Conservation (phyloP, 23 red algal genomes). For the Agarophyton chilense region DNA sequence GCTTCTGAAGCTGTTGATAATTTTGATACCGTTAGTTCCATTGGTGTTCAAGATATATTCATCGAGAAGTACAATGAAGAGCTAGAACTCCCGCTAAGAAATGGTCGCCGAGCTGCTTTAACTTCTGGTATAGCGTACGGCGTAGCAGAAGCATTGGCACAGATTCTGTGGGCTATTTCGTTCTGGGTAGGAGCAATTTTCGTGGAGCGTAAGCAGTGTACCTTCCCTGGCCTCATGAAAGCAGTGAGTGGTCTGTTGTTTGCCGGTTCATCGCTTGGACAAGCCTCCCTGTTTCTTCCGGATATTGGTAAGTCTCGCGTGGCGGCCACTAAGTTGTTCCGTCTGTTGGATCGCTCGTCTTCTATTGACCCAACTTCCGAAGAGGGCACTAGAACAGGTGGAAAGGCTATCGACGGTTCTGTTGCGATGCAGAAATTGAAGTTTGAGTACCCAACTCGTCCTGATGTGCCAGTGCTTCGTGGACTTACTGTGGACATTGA, state of each 20-base stretch:
- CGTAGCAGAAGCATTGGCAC: slow-evolving; percentile 62
- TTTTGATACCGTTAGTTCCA: slow-evolving; percentile 77
- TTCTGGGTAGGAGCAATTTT: slow-evolving; percentile 80
- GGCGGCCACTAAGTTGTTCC: slow-evolving; percentile 87
- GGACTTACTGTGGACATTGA: slow-evolving; percentile 69
- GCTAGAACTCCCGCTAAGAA: slow-evolving; percentile 49
- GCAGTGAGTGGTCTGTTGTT: slow-evolving; percentile 68
- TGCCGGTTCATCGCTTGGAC: slow-evolving; percentile 59
- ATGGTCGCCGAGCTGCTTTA: slow-evolving; percentile 52
- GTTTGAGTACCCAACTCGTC: slow-evolving; percentile 91
- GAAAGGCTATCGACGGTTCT: slow-evolving; percentile 53
- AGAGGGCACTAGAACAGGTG: slow-evolving; percentile 5
- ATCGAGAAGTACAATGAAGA: slow-evolving; percentile 69
- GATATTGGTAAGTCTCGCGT: slow-evolving; percentile 83
- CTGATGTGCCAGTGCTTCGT: slow-evolving; percentile 86
- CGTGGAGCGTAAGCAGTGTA: slow-evolving; percentile 40
- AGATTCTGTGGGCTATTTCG: slow-evolving; percentile 76
- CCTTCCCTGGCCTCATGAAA: slow-evolving; percentile 54
- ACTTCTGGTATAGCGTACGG: slow-evolving; percentile 75
- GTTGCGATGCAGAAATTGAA: slow-evolving; percentile 52
- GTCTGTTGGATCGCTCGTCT: slow-evolving; percentile 79
- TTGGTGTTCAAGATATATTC: slow-evolving; percentile 80
- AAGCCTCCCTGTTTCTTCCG: slow-evolving; percentile 69
- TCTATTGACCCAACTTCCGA: slow-evolving; percentile 67
- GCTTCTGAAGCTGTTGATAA: slow-evolving; percentile 87